Evolutionary conservation across 768 basidiomycete species (phyloP).

Genomic region (Termitomyces sp.): DNA sequence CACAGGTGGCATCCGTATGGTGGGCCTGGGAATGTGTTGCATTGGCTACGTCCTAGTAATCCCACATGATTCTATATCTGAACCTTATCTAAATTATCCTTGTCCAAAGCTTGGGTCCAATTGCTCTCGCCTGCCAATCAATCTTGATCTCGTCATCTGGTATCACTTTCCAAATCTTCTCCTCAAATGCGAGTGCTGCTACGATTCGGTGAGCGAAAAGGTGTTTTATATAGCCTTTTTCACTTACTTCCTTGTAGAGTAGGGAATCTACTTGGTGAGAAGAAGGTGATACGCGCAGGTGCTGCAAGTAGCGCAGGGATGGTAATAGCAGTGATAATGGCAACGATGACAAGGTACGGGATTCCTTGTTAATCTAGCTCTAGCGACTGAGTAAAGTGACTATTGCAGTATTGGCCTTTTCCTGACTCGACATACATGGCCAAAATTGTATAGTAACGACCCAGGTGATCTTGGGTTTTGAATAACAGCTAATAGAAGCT

Average conservation of each 20-base stretch:
- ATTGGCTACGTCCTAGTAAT: not conserved
- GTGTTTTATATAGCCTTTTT: not conserved
- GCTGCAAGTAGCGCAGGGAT: conserved; percentile 46
- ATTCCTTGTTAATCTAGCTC: not conserved
- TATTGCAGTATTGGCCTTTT: not conserved
- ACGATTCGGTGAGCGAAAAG: conserved; percentile 60
- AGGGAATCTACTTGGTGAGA: conserved; percentile 12
- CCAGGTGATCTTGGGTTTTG: conserved; percentile 30
- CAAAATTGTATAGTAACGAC: conserved; percentile 65
- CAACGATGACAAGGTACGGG: not conserved
- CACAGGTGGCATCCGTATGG: conserved; percentile 40
- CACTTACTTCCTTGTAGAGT: not conserved
- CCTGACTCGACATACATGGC: conserved; percentile 34
- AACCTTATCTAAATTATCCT: not conserved
- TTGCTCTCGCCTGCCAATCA: not conserved
- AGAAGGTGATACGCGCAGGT: conserved; percentile 4
- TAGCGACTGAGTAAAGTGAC: not conserved
- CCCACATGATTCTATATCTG: too few species aligned
- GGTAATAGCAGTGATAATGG: conserved; percentile 26
- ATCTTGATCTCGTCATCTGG: conserved; percentile 23
- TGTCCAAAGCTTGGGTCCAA: not conserved
- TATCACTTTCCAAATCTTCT: conserved; percentile 76
- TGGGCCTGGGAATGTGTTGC: conserved; percentile 1
- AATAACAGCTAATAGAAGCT: not conserved
- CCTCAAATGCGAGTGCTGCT: conserved; percentile 70